A percentile compares a stretch with the other conserved stretches of the same genome.
Conservation (phyloP, 2,329 filamentous ascomycete species). For the Apiospora malaysiana region DNA sequence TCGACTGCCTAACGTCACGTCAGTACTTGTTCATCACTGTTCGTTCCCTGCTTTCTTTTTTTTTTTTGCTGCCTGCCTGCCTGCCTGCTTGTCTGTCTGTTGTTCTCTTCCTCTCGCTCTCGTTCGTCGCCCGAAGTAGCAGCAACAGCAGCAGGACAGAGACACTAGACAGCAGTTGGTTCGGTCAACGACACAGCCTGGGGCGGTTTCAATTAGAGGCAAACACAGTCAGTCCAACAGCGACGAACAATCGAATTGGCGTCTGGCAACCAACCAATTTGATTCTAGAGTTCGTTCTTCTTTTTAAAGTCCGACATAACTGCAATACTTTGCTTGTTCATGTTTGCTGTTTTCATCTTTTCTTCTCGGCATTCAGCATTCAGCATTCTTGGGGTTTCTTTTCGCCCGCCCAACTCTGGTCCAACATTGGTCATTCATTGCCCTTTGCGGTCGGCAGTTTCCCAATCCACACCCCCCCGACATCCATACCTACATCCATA, state of each 20-base stretch:
- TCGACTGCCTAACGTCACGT: neutral
- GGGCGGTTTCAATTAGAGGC: conserved; percentile 7
- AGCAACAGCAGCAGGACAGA: neutral
- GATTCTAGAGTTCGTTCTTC: no score
- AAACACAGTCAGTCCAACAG: neutral
- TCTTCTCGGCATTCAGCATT: conserved; percentile 21
- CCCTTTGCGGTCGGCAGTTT: neutral
- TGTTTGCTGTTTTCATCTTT: conserved; percentile 22
- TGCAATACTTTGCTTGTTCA: no score
- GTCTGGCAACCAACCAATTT: neutral
- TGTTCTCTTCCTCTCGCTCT: conserved; percentile 22
- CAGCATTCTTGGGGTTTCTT: conserved; percentile 14
- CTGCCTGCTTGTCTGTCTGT: neutral
- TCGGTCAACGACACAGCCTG: conserved; percentile 5
- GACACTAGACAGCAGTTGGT: neutral
- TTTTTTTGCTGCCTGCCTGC: no score
- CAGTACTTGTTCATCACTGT: neutral
- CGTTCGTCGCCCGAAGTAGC: conserved; percentile 17
- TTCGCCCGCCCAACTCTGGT: conserved; percentile 6
- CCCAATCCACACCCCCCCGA: conserved; percentile 1
- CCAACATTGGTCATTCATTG: conserved; percentile 6
- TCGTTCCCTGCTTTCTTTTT: neutral
- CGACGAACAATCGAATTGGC: conserved; percentile 1
- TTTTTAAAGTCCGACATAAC: no score
- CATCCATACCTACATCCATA: neutral